These are phyloP conservation scores for Phialocephala sp. DNA, from an alignment of 2,329 filamentous ascomycete species.

Conservation along the genomic window DNA sequence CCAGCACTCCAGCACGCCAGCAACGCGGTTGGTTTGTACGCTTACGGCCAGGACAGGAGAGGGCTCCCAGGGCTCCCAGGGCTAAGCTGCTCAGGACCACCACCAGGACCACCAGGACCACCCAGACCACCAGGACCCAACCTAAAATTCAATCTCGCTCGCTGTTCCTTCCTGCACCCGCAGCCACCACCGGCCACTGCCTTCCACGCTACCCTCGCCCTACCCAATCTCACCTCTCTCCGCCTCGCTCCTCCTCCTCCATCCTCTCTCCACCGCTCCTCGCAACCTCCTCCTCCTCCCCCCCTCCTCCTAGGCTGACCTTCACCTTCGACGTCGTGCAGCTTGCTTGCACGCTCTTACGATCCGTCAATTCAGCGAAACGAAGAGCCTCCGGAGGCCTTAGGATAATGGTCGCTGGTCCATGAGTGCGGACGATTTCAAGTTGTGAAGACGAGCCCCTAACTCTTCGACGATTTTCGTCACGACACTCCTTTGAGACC, in stretches of 20 bases:
- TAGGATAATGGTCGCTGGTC: constrained; percentile 42
- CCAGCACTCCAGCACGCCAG: no score
- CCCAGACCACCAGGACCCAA: background rate
- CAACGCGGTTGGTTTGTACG: no score
- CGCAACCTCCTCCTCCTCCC: constrained; percentile 8
- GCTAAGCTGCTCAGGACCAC: no score
- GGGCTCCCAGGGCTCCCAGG: no score
- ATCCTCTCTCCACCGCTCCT: constrained; percentile 19
- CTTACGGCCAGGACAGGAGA: no score
- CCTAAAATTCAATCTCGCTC: constrained; percentile 2
- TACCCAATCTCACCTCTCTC: background rate
- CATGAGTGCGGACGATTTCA: constrained; percentile 37
- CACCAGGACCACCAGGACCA: background rate
- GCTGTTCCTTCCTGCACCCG: background rate
- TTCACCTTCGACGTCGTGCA: constrained; percentile 28
- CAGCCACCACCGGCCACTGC: background rate
- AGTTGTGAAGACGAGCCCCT: constrained; percentile 34
- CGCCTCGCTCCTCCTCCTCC: constrained; percentile 3
- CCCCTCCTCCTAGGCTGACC: constrained; percentile 12
- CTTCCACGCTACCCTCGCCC: background rate
- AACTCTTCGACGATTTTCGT: constrained; percentile 41
- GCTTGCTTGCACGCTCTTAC: constrained; percentile 30
- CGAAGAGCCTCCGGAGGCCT: constrained; percentile 41
- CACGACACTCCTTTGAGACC: constrained; percentile 45
- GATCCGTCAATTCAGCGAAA: constrained; percentile 25